These are phyloP conservation scores for Pseudogymnoascus sp. DNA, from an alignment of 2,329 filamentous ascomycete genomes.

Conservation along the genomic window DNA sequence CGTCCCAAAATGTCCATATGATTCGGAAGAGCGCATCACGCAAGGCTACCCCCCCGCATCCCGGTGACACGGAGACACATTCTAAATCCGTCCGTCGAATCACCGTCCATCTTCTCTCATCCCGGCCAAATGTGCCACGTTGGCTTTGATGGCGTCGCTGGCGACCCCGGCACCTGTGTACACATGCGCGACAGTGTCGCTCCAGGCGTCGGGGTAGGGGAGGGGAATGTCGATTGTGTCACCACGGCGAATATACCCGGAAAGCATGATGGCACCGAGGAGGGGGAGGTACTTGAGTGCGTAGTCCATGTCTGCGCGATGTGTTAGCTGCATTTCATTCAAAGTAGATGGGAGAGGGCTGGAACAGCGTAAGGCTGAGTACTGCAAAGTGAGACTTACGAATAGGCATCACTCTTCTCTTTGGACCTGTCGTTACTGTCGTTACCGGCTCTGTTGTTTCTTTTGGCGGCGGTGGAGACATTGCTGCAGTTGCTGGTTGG, in stretches of 20 bases:
- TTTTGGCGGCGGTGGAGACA: background rate
- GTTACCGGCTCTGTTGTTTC: background rate
- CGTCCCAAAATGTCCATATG: background rate
- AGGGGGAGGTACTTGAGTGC: constrained; percentile 44
- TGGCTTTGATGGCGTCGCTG: constrained; percentile 41
- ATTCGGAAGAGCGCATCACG: constrained; percentile 4
- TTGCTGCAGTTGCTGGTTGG: background rate
- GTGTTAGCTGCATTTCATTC: background rate
- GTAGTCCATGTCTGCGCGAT: constrained; percentile 39
- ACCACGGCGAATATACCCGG: constrained; percentile 42
- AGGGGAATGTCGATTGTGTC: constrained; percentile 51
- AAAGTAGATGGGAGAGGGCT: constrained; percentile 10
- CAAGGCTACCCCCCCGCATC: background rate
- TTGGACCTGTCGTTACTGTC: background rate
- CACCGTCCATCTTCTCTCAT: constrained; percentile 24
- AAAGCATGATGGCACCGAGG: constrained; percentile 47
- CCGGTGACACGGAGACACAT: background rate
- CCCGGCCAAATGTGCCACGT: constrained; percentile 49
- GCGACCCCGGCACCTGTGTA: constrained; percentile 44
- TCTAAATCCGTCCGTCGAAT: constrained; percentile 7
- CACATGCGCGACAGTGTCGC: constrained; percentile 45
- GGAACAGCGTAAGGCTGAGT: constrained; percentile 14
- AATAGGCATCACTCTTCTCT: constrained; percentile 34
- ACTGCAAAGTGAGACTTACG: constrained; percentile 32
- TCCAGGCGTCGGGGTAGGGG: constrained; percentile 49